These are phyloP conservation scores for Ceratobasidium sp. DNA, from an alignment of 1,284 basidiomycete species.

Conservation along the genomic window DNA sequence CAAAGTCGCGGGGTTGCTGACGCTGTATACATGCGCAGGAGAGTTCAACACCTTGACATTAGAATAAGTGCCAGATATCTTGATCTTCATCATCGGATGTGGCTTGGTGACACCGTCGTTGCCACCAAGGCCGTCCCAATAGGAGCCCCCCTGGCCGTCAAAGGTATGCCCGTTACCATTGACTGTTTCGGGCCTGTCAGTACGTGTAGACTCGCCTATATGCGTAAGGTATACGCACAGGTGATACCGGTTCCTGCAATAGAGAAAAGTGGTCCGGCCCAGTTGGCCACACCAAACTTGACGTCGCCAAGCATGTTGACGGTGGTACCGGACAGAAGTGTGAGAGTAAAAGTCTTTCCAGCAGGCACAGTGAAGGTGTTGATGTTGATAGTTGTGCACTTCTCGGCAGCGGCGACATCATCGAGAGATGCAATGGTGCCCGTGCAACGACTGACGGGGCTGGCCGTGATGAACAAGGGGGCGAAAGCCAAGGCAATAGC, in stretches of 20 bases:
- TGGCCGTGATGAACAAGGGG: slow-evolving; percentile 8
- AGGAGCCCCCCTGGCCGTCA: slow-evolving; percentile 63
- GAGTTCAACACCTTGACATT: slow-evolving; percentile 64
- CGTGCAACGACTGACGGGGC: slow-evolving; percentile 47
- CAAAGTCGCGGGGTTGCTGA: slow-evolving; percentile 56
- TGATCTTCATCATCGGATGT: slow-evolving; percentile 63
- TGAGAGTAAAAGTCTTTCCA: slow-evolving; percentile 60
- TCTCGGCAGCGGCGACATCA: slow-evolving; percentile 48
- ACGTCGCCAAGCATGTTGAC: slow-evolving; percentile 67
- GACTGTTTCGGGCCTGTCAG: slow-evolving; percentile 55
- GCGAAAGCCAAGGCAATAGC: slow-evolving; percentile 8
- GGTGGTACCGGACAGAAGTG: slow-evolving; percentile 60
- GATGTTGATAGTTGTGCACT: slow-evolving; percentile 50
- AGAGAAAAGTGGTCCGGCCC: slow-evolving; percentile 62
- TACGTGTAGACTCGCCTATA: no score
- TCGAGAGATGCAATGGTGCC: slow-evolving; percentile 49
- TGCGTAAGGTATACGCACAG: slow-evolving; percentile 55
- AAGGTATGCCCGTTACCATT: slow-evolving; percentile 65
- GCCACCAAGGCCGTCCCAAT: slow-evolving; percentile 66
- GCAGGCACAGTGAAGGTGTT: slow-evolving; percentile 55
- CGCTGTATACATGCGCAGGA: slow-evolving; percentile 59
- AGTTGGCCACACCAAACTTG: slow-evolving; percentile 60
- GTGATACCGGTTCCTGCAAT: slow-evolving; percentile 58
- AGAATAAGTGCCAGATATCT: slow-evolving; percentile 67
- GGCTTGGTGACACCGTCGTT: slow-evolving; percentile 61